Base-by-base conservation (phyloP, 768 basidiomycete genomes). In the Auricularia auricula-judae region DNA sequence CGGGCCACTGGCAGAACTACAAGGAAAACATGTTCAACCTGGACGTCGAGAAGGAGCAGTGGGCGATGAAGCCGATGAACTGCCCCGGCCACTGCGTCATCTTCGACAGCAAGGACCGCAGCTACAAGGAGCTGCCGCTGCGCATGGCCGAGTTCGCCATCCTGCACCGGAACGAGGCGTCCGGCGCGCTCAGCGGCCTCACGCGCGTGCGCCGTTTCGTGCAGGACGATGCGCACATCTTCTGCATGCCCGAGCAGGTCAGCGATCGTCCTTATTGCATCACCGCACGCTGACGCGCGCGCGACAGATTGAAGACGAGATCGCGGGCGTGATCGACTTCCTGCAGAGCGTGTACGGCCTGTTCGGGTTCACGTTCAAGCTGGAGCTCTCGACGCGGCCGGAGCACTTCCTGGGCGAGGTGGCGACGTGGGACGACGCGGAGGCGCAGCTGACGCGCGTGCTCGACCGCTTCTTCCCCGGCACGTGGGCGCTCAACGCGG, bases 71-170 rank as follows among this genome's bases (percentile, higher is more conserved):
- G 77, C 97, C 97, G 21, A 99, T 99, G 97, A 99, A 99, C 76
- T 98, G 97, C 78, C 97, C 91, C 0, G 95, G 95, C 4, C 97
- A 98, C 74, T 94, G 91, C 75, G 75, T 98, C 61, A 91, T 99
- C 69, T 99, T 98, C 72, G 96, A 93, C 76, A 89, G 91, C 33
- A 83, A 91, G 65, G 95, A 97, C 74, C 86, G 97, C 67, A 88
- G 86, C 66, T 98, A 98, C 79, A 90, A 87, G 73, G 97, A 99
- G 75, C 82, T 98, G 14, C 97, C 97, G 7, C 87, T 99, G 68
- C 87, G 97, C 34, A 93, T 98, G 89, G 96, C 96, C 4, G 97
- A 99, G 73, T 99, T 99, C 71, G 97, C 97, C 68, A 92, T 98
- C 68, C 82, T 98, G 62, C 97, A 98, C 75, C 81, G 96, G 65